Conservation (phyloP, 805 yeast genomes). For the Millerozyma acaciae region DNA sequence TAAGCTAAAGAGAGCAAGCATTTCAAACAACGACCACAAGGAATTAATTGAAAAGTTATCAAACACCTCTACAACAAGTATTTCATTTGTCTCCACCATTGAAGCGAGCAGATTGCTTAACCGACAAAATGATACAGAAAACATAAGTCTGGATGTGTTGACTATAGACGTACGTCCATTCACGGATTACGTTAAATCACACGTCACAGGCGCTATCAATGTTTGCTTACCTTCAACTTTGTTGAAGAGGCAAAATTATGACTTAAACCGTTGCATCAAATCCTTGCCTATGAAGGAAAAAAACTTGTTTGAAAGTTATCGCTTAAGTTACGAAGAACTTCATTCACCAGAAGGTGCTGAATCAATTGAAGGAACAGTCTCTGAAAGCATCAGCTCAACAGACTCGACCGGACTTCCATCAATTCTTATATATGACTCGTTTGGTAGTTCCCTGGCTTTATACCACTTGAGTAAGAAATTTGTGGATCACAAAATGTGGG, state of each 20-base stretch:
- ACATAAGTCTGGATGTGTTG: slow-evolving; percentile 20
- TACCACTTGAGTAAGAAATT: slow-evolving; percentile 49
- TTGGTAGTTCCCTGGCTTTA: slow-evolving; percentile 35
- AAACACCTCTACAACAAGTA: slow-evolving; percentile 5
- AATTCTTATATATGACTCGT: slow-evolving; percentile 46
- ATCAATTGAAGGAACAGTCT: background rate
- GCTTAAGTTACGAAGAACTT: slow-evolving; percentile 10
- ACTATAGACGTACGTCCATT: slow-evolving; percentile 78
- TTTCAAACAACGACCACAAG: slow-evolving; percentile 5
- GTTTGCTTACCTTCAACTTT: slow-evolving; percentile 89
- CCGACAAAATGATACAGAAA: slow-evolving; percentile 2
- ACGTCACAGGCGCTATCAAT: slow-evolving; percentile 60
- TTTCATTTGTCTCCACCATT: slow-evolving; percentile 13
- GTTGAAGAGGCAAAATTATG: slow-evolving; percentile 69
- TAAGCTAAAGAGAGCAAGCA: background rate
- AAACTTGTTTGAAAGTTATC: slow-evolving; percentile 33
- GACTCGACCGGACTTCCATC: slow-evolving; percentile 11
- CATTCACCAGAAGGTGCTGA: background rate
- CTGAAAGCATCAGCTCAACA: background rate
- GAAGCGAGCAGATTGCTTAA: slow-evolving; percentile 14
- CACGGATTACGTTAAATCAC: slow-evolving; percentile 61
- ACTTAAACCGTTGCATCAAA: slow-evolving; percentile 56
- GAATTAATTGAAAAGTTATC: slow-evolving; percentile 19
- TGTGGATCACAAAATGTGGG: slow-evolving; percentile 17
- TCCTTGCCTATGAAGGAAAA: slow-evolving; percentile 56